Evolutionary conservation across 306 rosid genomes (phyloP).

Genomic region (Sicyos edulis): DNA sequence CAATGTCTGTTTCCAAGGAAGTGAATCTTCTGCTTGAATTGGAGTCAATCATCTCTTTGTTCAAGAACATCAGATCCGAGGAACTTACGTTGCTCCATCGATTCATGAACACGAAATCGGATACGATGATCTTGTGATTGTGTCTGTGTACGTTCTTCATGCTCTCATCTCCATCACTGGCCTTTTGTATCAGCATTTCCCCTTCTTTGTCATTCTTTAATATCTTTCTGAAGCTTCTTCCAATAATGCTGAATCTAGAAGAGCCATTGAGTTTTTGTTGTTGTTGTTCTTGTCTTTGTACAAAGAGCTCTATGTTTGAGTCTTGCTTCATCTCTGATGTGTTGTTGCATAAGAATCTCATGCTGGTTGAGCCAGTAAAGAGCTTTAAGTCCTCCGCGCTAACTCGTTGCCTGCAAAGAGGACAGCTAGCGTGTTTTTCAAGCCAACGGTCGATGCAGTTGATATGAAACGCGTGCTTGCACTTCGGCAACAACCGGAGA

Average conservation of each 20-base stretch:
- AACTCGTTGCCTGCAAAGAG: constrained; percentile 72
- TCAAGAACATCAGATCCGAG: constrained; percentile 78
- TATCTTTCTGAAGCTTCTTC: constrained; percentile 73
- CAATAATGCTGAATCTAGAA: constrained; percentile 66
- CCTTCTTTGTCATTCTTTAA: constrained; percentile 37
- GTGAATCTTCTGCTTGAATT: constrained; percentile 59
- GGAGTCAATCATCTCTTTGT: constrained; percentile 59
- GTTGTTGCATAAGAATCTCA: constrained; percentile 40
- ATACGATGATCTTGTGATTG: constrained; percentile 61
- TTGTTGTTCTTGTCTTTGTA: constrained; percentile 78
- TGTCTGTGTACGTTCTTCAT: constrained; percentile 47
- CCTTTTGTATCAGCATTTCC: constrained; percentile 39
- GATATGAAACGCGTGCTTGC: constrained; percentile 88
- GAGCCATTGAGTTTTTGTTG: constrained; percentile 32
- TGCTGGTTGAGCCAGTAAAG: constrained; percentile 53
- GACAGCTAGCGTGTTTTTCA: constrained; percentile 83
- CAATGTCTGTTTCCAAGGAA: constrained; percentile 26
- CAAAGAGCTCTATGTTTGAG: constrained; percentile 64
- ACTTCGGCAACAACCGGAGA: constrained; percentile 72
- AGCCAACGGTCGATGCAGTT: constrained; percentile 90
- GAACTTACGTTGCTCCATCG: constrained; percentile 90
- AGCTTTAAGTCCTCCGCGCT: constrained; percentile 52
- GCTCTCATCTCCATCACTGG: constrained; percentile 21
- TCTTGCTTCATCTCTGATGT: constrained; percentile 49
- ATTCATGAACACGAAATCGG: constrained; percentile 68